Evolutionary conservation across 192 early-diverging fungal genomes (phyloP).

Genomic region (Phlyctochytrium planicorne): DNA sequence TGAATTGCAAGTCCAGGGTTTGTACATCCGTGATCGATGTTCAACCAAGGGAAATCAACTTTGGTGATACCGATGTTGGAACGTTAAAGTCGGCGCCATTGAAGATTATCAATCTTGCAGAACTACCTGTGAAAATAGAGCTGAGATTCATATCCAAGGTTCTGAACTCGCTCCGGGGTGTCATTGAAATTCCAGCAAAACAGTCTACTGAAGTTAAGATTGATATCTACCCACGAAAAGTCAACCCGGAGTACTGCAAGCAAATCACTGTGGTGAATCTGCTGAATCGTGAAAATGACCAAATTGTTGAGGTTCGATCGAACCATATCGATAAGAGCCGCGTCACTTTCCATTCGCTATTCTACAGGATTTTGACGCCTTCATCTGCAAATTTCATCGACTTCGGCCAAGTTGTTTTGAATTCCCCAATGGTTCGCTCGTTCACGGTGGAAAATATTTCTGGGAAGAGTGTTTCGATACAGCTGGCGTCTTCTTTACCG

Average conservation of each 20-base stretch:
- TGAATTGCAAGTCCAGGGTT: constrained; percentile 86
- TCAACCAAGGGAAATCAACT: constrained; percentile 79
- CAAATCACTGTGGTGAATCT: constrained; percentile 92
- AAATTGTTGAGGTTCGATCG: constrained; percentile 86
- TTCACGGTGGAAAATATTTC: constrained; percentile 87
- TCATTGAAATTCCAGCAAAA: constrained; percentile 75
- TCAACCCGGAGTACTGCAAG: constrained; percentile 97
- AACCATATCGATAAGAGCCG: constrained; percentile 94
- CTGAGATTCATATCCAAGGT: constrained; percentile 91
- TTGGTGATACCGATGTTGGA: constrained; percentile 95
- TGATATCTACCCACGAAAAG: constrained; percentile 94
- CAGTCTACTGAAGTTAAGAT: constrained; percentile 77
- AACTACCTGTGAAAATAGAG: constrained; percentile 79
- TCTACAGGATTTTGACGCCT: constrained; percentile 86
- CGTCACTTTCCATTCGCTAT: constrained; percentile 96
- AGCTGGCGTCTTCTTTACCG: constrained; percentile 43
- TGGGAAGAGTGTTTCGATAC: constrained; percentile 43
- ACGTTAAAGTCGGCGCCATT: constrained; percentile 85
- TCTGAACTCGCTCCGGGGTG: constrained; percentile 71
- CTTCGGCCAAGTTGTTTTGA: constrained; percentile 87
- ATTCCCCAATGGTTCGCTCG: constrained; percentile 72
- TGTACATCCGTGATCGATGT: constrained; percentile 94
- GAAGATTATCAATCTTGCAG: constrained; percentile 80
- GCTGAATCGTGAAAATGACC: constrained; percentile 85
- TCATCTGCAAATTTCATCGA: constrained; percentile 91